Base-by-base conservation (phyloP, 306 rosid genomes). In the Datisca glomerata region DNA sequence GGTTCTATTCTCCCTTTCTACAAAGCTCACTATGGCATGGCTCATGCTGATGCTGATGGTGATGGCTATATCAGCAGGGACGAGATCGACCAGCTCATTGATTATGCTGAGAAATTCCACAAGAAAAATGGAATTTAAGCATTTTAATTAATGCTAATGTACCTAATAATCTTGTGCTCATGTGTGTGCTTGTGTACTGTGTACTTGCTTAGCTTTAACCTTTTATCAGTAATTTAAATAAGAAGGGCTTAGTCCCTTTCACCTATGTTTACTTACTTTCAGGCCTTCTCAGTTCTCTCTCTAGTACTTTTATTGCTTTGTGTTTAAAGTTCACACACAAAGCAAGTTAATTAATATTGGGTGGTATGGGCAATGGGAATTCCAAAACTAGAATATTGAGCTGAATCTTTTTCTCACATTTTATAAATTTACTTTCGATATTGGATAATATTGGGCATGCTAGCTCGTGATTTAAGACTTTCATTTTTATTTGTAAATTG, bases 11-110 rank as follows among this genome's bases (percentile, higher is more conserved):
- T 50, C 32, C 56, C 56, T 17, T 20, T 23, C 23, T 50, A 50
- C 45, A 41, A 29, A 18, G 56, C 56, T 9, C 7, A 11, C 21
- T 11, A 2, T 23, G 44, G 34, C 23, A 3, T 28, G 12, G 0
- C 3, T 27, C 1, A 2, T 8, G 74, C 61, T 0, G 69, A 68
- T 22, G 10, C 12, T 8, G 20, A 68, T 11, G 15, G 49, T 1
- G 55, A 51, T 21, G 74, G 74, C 20, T 51, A 18, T 51, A 35
- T 35, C 9, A 22, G 11, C 5, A 23, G 15, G 7, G 4, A 36
- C 0, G 69, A 68, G 47, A 21, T 62, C 2, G 24, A 14, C 0
- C 24, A 14, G 5, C 57, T 68, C 8, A 13, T 56, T 18, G 23
- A 29, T 7, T 68, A 56, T 31, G 44, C 61, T 2, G 17, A 21